A percentile compares a stretch with the other conserved stretches of the same genome.
Conservation (phyloP, 73 alveolate genomes). For the Blepharisma stoltei region DNA sequence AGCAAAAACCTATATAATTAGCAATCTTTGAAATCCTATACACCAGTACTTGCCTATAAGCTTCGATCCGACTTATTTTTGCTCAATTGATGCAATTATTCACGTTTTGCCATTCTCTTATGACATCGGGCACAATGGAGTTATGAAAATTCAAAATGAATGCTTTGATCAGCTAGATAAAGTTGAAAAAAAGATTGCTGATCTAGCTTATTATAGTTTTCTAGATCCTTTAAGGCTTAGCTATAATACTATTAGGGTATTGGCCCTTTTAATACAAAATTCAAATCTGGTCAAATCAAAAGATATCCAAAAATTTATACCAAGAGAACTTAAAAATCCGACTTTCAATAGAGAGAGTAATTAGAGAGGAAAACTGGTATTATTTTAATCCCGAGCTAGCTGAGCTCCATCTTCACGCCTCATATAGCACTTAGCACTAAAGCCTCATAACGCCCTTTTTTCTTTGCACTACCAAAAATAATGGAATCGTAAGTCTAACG, state of each 20-base stretch:
- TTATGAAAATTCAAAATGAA: background rate
- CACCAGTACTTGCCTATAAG: background rate
- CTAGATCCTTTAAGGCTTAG: background rate
- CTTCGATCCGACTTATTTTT: background rate
- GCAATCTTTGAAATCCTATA: background rate
- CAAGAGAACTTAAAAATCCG: no score
- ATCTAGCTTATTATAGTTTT: background rate
- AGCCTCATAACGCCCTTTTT: no score
- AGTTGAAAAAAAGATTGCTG: background rate
- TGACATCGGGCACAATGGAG: background rate
- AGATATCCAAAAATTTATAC: no score
- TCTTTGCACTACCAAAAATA: no score
- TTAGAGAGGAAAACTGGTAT: no score
- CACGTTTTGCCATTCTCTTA: background rate
- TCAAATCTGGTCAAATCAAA: no score
- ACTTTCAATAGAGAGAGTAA: background rate
- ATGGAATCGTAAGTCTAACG: no score
- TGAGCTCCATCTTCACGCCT: no score
- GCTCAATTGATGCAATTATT: background rate
- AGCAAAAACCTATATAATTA: background rate
- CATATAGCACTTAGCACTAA: no score
- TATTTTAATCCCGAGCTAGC: no score
- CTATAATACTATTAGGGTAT: background rate
- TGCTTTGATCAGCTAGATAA: background rate
- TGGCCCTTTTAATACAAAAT: no score